Conservation (phyloP, 2,329 filamentous ascomycete species). For the Xylariaceae sp. region DNA sequence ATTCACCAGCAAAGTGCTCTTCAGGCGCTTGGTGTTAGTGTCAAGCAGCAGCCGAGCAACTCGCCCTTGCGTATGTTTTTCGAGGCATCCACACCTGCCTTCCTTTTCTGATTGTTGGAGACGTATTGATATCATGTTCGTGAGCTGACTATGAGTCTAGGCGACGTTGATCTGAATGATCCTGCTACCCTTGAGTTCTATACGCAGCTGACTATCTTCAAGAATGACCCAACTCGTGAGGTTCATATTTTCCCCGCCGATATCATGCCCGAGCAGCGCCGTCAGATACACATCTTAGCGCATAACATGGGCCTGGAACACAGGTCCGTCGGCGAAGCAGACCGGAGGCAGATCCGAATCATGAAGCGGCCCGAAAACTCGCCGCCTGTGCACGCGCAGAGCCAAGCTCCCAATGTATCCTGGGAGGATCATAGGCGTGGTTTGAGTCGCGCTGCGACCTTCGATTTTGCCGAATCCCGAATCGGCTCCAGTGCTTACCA, state of each 20-base stretch:
- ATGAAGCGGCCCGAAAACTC: slow-evolving; percentile 61
- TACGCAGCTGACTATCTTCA: slow-evolving; percentile 84
- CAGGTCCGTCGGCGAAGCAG: slow-evolving; percentile 79
- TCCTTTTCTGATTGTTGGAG: not conserved
- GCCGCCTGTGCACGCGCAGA: slow-evolving; percentile 51
- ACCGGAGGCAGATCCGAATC: slow-evolving; percentile 85
- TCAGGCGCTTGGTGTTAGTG: slow-evolving; percentile 66
- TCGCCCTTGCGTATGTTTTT: slow-evolving; percentile 43
- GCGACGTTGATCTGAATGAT: slow-evolving; percentile 86
- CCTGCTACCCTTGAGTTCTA: slow-evolving; percentile 82
- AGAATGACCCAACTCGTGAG: slow-evolving; percentile 70
- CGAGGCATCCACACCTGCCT: not conserved
- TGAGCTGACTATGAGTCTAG: slow-evolving; percentile 25
- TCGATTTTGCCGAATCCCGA: slow-evolving; percentile 79
- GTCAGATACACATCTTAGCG: slow-evolving; percentile 87
- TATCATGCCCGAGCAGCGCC: slow-evolving; percentile 75
- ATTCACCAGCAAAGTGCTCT: slow-evolving; percentile 81
- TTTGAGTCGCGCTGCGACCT: slow-evolving; percentile 90
- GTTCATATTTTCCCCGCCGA: slow-evolving; percentile 77
- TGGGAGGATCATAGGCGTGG: slow-evolving; percentile 75
- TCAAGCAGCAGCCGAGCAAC: slow-evolving; percentile 54
- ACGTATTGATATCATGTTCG: slow-evolving; percentile 2
- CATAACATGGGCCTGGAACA: slow-evolving; percentile 94
- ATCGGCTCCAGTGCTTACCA: slow-evolving; percentile 65
- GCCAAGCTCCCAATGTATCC: slow-evolving; percentile 54